phyloP scores from a whole-genome alignment of 2,329 filamentous ascomycete species.

The Botrytis aclada region DNA sequence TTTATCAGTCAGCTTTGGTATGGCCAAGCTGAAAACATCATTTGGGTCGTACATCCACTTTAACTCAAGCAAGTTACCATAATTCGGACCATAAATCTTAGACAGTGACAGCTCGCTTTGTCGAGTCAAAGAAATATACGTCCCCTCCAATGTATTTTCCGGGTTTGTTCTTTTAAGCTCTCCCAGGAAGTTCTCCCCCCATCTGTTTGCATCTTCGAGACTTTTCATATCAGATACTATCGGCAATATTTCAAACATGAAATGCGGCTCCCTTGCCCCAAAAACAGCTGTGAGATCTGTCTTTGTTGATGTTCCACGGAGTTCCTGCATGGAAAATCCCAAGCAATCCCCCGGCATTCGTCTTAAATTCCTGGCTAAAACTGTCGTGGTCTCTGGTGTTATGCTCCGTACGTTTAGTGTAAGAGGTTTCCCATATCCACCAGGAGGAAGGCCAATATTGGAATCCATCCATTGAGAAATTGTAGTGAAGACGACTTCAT shows the following conservation, averaged over 20 bases:
- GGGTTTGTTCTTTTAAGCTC: constrained; percentile 30
- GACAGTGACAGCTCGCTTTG: constrained; percentile 28
- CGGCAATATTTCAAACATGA: constrained; percentile 40
- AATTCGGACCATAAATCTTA: constrained; percentile 37
- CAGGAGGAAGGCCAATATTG: not conserved
- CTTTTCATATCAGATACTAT: constrained; percentile 30
- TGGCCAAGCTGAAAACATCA: constrained; percentile 38
- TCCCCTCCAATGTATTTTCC: constrained; percentile 33
- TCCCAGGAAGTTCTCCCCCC: constrained; percentile 25
- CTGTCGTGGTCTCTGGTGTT: constrained; percentile 13
- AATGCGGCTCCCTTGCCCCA: constrained; percentile 36
- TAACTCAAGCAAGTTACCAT: constrained; percentile 27
- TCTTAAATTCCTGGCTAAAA: constrained; percentile 18
- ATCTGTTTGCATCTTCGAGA: constrained; percentile 30
- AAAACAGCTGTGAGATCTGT: constrained; percentile 33
- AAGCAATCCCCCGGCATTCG: constrained; percentile 33
- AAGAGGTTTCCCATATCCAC: constrained; percentile 16
- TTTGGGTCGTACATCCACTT: constrained; percentile 40
- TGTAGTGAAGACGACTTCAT: constrained; percentile 32
- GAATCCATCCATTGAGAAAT: constrained; percentile 28
- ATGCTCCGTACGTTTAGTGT: constrained; percentile 22
- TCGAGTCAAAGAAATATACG: constrained; percentile 38
- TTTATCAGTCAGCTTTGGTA: constrained; percentile 33
- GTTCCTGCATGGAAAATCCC: constrained; percentile 37
- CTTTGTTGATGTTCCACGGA: constrained; percentile 29